A percentile compares a stretch with the other conserved stretches of the same genome.
phyloP scores from a whole-genome alignment of 352 stramenopile species.

The Globisporangium viniferum region DNA sequence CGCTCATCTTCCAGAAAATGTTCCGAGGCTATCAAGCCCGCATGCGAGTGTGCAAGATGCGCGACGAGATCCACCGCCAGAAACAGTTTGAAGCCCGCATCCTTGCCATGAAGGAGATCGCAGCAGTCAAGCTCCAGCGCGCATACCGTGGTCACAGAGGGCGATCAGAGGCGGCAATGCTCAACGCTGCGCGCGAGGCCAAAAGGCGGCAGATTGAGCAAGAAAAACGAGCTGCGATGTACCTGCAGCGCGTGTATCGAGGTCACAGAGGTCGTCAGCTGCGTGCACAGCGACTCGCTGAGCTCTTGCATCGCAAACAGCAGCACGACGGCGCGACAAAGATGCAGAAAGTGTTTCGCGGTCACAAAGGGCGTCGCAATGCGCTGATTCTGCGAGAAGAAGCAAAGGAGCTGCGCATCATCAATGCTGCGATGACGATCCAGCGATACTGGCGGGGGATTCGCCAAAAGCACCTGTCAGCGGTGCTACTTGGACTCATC shows the following conservation, averaged over 20 bases:
- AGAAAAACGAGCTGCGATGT: slow-evolving; percentile 39
- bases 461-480: slow-evolving; percentile 70
- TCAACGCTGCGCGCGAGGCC: slow-evolving; percentile 45
- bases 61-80: slow-evolving; percentile 40
- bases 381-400: slow-evolving; percentile 37
- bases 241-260: slow-evolving; percentile 80
- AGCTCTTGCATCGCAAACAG: slow-evolving; percentile 47
- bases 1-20: slow-evolving; percentile 71
- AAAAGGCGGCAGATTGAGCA: slow-evolving; percentile 37
- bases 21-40: slow-evolving; percentile 65
- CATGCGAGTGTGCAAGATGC: slow-evolving; percentile 34
- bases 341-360: slow-evolving; percentile 76
- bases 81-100: slow-evolving; percentile 52
- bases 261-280: slow-evolving; percentile 54
- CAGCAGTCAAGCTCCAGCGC: slow-evolving; percentile 68
- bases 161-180: slow-evolving; percentile 41
- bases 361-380: slow-evolving; percentile 44
- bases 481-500: slow-evolving; percentile 66
- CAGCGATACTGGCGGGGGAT: slow-evolving; percentile 75
- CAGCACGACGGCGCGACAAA: slow-evolving; percentile 44
- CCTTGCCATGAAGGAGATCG: slow-evolving; percentile 53
- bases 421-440: slow-evolving; percentile 67
- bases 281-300: slow-evolving; percentile 39
- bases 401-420: slow-evolving; percentile 29
- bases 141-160: slow-evolving; percentile 63